These are phyloP conservation scores for Solanum chmielewskii DNA, from an alignment of 257 asterid species.

Conservation along the genomic window DNA sequence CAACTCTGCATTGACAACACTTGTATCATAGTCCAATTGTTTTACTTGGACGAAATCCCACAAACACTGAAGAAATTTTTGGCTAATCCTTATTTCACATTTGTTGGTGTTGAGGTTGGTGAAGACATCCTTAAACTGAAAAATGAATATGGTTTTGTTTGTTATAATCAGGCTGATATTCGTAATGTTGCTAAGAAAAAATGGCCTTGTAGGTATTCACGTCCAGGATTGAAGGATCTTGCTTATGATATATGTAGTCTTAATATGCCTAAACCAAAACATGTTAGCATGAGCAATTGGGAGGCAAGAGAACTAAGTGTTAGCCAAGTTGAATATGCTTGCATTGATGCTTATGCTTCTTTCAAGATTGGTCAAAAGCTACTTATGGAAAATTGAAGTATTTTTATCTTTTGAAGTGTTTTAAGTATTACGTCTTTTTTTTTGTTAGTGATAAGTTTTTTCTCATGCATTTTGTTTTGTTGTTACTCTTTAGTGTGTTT, in stretches of 20 bases:
- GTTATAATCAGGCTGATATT: conserved; percentile 18
- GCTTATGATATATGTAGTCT: conserved; percentile 33
- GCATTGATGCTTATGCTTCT: conserved; percentile 73
- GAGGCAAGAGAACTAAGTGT: conserved; percentile 37
- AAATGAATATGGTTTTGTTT: conserved; percentile 41
- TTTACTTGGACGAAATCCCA: conserved; percentile 47
- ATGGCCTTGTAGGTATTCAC: conserved; percentile 38
- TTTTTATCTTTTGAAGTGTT: no score
- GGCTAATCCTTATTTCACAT: conserved; percentile 31
- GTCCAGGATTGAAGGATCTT: conserved; percentile 65
- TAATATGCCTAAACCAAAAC: conserved; percentile 42
- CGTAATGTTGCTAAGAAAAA: conserved; percentile 21
- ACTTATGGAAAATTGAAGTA: background rate
- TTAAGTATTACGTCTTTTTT: background rate
- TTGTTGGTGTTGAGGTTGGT: conserved; percentile 52
- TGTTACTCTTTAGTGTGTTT: no score
- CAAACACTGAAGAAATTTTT: conserved; percentile 24
- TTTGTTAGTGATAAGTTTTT: background rate
- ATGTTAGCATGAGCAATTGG: conserved; percentile 57
- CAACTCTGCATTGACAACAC: conserved; percentile 39
- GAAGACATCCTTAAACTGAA: conserved; percentile 40
- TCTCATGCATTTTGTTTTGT: background rate
- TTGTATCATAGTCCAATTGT: conserved; percentile 58
- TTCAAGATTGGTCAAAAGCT: conserved; percentile 40
- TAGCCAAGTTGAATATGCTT: conserved; percentile 53